Base-by-base conservation (phyloP, 1,139 yeast species). In the Fermentozyma sake region DNA sequence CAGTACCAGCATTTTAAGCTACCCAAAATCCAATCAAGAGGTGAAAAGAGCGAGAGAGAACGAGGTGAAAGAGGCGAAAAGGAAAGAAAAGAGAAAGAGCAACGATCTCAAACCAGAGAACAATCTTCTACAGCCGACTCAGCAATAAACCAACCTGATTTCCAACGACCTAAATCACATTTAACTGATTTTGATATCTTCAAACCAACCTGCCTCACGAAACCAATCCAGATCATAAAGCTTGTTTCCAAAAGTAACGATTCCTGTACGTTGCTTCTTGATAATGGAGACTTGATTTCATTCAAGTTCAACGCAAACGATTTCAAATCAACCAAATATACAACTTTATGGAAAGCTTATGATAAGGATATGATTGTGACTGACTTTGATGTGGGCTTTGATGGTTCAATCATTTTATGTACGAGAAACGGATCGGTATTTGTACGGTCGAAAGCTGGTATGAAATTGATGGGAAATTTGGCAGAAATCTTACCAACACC, bases 361-460 rank as follows among this genome's bases (percentile, higher is more conserved):
- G 72, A 71, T 29, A 51, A 52, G 10, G 76, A 71, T 33, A 56
- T 75, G 61, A 55, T 61, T 35, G 64, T 61, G 1, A 54, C 65
- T 3, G 94, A 84, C 52, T 70, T 82, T 21, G 91, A 78, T 47
- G 68, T 80, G 23, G 72, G 83, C 1, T 62, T 57, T 15, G 85
- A 80, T 44, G 95, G 94, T 0, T 75, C 85, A 0, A 52, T 84
- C 1, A 60, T 85, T 1, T 50, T 86, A 1, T 73, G 84, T 37
- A 81, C 93, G 0, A 54, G 65, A 19, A 74, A 76, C 31, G 95
- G 95, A 0, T 67, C 79, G 7, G 83, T 75, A 0, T 84, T 65
- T 36, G 34, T 58, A 14, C 60, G 55, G 26, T 41, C 56, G 1
- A 41, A 32, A 14, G 48, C 46, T 21, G 33, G 48, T 5, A 48